Conservation (phyloP, 768 basidiomycete genomes). For the Galerina sulciceps region DNA sequence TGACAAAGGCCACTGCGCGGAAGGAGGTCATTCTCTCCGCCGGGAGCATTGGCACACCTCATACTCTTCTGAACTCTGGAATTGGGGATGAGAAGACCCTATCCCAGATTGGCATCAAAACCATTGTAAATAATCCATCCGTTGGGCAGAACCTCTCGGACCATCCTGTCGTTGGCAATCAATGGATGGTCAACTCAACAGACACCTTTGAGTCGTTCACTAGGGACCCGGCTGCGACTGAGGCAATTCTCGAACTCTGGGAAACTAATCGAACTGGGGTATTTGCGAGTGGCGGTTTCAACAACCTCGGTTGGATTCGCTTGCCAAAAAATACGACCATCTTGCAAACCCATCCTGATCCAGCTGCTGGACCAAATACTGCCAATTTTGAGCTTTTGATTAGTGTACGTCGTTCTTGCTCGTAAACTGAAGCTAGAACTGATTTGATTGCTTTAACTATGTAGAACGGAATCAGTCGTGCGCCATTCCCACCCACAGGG, state of each 20-base stretch:
- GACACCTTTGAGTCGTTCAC: slow-evolving; percentile 30
- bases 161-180: slow-evolving; percentile 25
- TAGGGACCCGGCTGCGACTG: slow-evolving; percentile 21
- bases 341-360: slow-evolving; percentile 33
- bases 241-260: slow-evolving; percentile 31
- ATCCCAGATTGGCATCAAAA: slow-evolving; percentile 23
- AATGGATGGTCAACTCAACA: slow-evolving; percentile 27
- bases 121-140: slow-evolving; percentile 33
- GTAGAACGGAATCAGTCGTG: slow-evolving; percentile 8
- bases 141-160: slow-evolving; percentile 39
- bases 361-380: slow-evolving; percentile 36
- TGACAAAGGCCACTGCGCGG: not conserved
- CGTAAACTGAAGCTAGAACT: not conserved
- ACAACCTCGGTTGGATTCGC: slow-evolving; percentile 29
- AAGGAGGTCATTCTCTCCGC: slow-evolving; percentile 43
- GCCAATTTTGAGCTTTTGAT: slow-evolving; percentile 40
- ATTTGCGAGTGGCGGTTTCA: slow-evolving; percentile 23
- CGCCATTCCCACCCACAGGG: slow-evolving; percentile 19
- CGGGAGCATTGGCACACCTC: slow-evolving; percentile 38
- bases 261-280: slow-evolving; percentile 22
- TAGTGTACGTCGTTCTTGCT: slow-evolving; percentile 24
- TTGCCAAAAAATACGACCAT: slow-evolving; percentile 32
- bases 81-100: slow-evolving; percentile 33
- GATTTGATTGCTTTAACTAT: not conserved
- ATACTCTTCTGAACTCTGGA: slow-evolving; percentile 36